Base-by-base conservation (phyloP, 129 eudicot genomes). In the Logfia minima region DNA sequence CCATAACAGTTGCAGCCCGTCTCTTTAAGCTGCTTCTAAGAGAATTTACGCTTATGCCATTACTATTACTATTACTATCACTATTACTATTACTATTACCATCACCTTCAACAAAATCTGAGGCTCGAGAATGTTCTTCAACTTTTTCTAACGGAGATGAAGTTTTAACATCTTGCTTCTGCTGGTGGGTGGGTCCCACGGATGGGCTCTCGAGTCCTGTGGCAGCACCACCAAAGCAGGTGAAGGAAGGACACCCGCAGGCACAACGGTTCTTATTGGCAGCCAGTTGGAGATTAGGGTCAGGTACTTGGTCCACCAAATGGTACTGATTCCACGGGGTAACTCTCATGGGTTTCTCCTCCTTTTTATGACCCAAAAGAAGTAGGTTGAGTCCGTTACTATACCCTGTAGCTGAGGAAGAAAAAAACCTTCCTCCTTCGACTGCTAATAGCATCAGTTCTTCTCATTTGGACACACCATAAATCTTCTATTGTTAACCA, bases 361-460 rank as follows among this genome's bases (percentile, higher is more conserved):
- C 95, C 78, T 76, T 85, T 85, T 84, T 88, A 77, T 93, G 98
- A 80, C 97, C 96, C 90, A 93, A 84, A 9, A 93, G 79, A 66
- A 93, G 92, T 60, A 93, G 90, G 84, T 91, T 83, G 60, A 93
- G 82, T 58, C 98, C 97, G 86, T 90, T 93, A 72, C 96, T 87
- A 86, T 90, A 93, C 13, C 98, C 98, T 58, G 93, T 77, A 48
- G 98, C 97, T 67, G 98, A 93, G 80, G 98, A 84, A 72, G 98
- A 93, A 90, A 93, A 93, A 78, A 93, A 93, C 79, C 96, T 92
- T 75, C 98, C 98, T 79, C 98, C 97, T 90, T 93, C 97, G 69
- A 93, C 98, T 71, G 98, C 92, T 68, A 93, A 87, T 93, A 93
- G 87, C 98, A 93, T 93, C 85, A 90, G 90, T 87, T 87, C 92